Conservation (phyloP, 2,329 filamentous ascomycete species). For the Neonectria neomacrospora region DNA sequence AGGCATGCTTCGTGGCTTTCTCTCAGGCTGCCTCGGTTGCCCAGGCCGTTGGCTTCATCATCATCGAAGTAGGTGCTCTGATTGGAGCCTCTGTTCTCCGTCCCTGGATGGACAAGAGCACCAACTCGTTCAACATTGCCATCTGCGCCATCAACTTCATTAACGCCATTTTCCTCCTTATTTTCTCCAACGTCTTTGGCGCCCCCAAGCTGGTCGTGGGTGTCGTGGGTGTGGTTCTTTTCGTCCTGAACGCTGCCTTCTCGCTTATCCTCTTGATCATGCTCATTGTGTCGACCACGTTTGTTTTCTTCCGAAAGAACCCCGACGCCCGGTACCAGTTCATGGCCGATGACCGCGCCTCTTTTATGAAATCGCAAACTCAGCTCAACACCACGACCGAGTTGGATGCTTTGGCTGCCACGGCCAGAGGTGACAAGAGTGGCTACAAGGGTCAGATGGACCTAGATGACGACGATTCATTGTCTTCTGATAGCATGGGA, state of each 20-base stretch:
- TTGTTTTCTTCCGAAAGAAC: slow-evolving; percentile 90
- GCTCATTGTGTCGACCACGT: slow-evolving; percentile 68
- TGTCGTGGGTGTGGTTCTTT: slow-evolving; percentile 89
- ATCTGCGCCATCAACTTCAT: slow-evolving; percentile 92
- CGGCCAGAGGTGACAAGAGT: slow-evolving; percentile 84
- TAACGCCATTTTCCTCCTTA: slow-evolving; percentile 87
- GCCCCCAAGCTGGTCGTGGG: slow-evolving; percentile 86
- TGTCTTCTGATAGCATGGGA: slow-evolving; percentile 53
- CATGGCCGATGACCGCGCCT: slow-evolving; percentile 95
- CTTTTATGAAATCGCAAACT: slow-evolving; percentile 96
- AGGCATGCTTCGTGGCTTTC: slow-evolving; percentile 89
- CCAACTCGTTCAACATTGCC: slow-evolving; percentile 94
- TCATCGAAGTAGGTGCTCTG: slow-evolving; percentile 83
- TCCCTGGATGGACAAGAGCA: slow-evolving; percentile 99
- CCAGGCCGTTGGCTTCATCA: slow-evolving; percentile 83
- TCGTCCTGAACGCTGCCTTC: slow-evolving; percentile 87
- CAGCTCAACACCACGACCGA: slow-evolving; percentile 82
- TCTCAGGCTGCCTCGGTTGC: slow-evolving; percentile 76
- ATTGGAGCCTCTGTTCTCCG: slow-evolving; percentile 82
- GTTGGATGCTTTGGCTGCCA: slow-evolving; percentile 88
- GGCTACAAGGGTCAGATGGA: slow-evolving; percentile 58
- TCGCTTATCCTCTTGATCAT: slow-evolving; percentile 84
- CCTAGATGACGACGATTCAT: slow-evolving; percentile 56
- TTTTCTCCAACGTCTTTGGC: slow-evolving; percentile 89
- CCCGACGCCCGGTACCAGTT: slow-evolving; percentile 95